Conservation (phyloP, 768 basidiomycete genomes). For the Harrya chromipes region DNA sequence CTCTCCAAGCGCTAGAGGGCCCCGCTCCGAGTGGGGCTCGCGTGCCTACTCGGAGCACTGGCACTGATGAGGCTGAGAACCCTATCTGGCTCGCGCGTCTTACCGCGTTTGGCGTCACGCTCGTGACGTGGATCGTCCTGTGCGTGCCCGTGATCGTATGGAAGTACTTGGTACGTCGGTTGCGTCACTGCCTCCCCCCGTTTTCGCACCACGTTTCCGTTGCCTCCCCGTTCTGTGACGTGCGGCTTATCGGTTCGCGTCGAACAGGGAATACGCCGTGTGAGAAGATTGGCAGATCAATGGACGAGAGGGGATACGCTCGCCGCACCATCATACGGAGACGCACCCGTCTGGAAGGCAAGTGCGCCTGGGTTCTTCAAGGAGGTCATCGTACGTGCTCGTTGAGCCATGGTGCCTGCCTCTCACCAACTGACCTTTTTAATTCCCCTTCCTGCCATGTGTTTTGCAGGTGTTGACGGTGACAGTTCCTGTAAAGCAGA, state of each 20-base stretch:
- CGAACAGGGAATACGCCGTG: constrained; percentile 41
- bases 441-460: background rate
- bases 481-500: constrained; percentile 32
- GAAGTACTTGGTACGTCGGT: constrained; percentile 42
- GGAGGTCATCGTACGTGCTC: constrained; percentile 33
- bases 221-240: background rate
- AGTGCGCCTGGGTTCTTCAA: constrained; percentile 39
- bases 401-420: background rate
- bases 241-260: background rate
- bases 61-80: constrained; percentile 6
- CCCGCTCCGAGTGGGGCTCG: background rate
- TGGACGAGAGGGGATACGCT: constrained; percentile 42
- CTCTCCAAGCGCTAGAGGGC: constrained; percentile 20
- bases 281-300: constrained; percentile 34
- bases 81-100: constrained; percentile 35
- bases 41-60: too few relatives aligned
- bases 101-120: constrained; percentile 34
- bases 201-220: too few relatives aligned
- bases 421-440: background rate
- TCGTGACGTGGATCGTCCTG: constrained; percentile 40
- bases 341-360: constrained; percentile 41
- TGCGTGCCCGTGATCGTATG: constrained; percentile 42
- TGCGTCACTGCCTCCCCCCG: too few relatives aligned
- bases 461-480: constrained; percentile 37
- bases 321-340: constrained; percentile 20